Base-by-base conservation (phyloP, 2,329 filamentous ascomycete species). In the Penicillium sp. region DNA sequence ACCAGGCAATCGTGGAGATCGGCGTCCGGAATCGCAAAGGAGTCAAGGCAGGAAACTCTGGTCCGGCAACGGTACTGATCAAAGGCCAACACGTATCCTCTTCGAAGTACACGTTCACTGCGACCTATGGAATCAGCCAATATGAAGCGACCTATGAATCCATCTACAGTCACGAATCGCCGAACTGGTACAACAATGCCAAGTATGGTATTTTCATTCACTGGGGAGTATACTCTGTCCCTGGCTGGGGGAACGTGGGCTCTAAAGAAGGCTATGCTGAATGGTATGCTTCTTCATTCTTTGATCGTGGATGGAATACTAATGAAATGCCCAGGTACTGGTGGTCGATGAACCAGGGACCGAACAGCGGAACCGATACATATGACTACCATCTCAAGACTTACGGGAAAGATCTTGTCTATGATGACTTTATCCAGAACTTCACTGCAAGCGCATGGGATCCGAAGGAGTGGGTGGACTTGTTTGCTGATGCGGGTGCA, bases 171-270 rank as follows among this genome's bases (percentile, higher is more conserved):
- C 78, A 80, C 53, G 79, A 81, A 66, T 78, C 78, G 14, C 83
- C 83, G 0, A 73, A 78, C 5, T 86, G 84, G 84, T 87, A 80
- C 63, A 77, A 83, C 55, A 76, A 80, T 43, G 81, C 76, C 22
- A 87, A 87, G 58, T 87, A 77, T 61, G 84, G 85, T 0, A 86
- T 87, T 39, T 86, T 87, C 65, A 83, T 86, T 42, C 84, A 86
- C 60, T 86, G 84, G 83, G 84, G 84, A 0, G 74, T 80, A 0
- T 87, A 85, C 63, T 71, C 82, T 0, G 83, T 86, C 0, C 81
- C 84, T 0, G 83, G 80, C 3, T 87, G 84, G 83, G 84, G 84
- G 1, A 79, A 79, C 43, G 60, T 57, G 5, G 66, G 65, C 5
- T 55, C 62, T 3, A 75, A 78, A 51, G 80, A 79, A 62, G 69